Conservation (phyloP, 2,329 filamentous ascomycete species). For the Paracoccidioides lutzii region DNA sequence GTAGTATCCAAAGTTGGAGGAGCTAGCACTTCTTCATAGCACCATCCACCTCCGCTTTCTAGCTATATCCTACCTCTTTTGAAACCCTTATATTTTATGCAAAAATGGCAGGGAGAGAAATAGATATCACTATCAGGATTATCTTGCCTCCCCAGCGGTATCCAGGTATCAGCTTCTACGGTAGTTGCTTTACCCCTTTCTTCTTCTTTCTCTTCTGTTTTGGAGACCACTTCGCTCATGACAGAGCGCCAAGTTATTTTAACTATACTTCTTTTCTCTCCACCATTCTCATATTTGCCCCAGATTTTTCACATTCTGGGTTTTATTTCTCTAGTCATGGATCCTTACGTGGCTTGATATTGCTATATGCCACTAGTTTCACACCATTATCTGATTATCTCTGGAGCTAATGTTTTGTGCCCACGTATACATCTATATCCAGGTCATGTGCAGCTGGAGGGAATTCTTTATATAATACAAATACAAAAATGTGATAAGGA, state of each 20-base stretch:
- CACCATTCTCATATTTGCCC: neutral
- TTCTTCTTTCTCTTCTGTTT: neutral
- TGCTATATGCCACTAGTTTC: neutral
- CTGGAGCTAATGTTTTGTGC: neutral
- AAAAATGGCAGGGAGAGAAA: neutral
- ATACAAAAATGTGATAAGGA: neutral
- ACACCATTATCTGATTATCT: neutral
- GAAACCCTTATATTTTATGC: too few relatives aligned
- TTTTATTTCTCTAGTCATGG: neutral
- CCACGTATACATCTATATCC: neutral
- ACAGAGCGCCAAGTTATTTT: neutral
- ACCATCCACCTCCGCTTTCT: neutral
- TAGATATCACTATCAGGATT: neutral
- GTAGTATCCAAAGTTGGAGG: constrained; percentile 7
- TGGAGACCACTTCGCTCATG: neutral
- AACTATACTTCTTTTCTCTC: neutral
- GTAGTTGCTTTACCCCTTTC: neutral
- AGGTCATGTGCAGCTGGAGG: neutral
- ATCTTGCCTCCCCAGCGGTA: too few relatives aligned
- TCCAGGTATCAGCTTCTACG: too few relatives aligned
- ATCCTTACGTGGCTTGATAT: neutral
- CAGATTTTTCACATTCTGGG: too few relatives aligned
- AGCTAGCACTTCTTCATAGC: constrained; percentile 4
- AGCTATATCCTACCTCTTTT: too few relatives aligned
- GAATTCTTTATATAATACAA: neutral